phyloP scores from a whole-genome alignment of 305 asterid species.

The Solanum hybrid region DNA sequence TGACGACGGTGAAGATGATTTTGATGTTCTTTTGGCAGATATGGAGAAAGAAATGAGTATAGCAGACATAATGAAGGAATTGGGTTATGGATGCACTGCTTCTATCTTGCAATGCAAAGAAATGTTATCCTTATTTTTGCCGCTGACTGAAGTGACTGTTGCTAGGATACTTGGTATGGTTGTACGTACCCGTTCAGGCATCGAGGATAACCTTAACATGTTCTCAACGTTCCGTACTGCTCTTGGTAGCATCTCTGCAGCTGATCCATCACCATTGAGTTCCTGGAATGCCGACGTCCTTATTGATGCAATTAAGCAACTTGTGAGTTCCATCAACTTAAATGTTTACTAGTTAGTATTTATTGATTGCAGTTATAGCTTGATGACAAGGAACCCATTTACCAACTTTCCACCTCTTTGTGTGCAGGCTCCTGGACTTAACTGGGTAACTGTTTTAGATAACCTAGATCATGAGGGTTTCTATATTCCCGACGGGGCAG shows the following conservation, averaged over 20 bases:
- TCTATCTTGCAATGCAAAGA: constrained; percentile 74
- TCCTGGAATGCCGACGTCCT: constrained; percentile 80
- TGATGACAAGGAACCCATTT: not conserved
- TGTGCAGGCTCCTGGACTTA: constrained; percentile 72
- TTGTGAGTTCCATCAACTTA: constrained; percentile 43
- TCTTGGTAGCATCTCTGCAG: constrained; percentile 41
- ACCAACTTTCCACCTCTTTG: not conserved
- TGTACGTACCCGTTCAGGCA: constrained; percentile 58
- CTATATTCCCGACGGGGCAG: constrained; percentile 59
- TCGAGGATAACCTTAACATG: constrained; percentile 61
- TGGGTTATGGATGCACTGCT: constrained; percentile 90
- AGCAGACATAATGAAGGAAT: constrained; percentile 82
- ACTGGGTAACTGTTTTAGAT: constrained; percentile 71
- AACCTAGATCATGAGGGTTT: constrained; percentile 93
- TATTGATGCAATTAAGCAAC: constrained; percentile 80
- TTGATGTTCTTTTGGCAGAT: constrained; percentile 78
- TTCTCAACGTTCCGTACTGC: constrained; percentile 72
- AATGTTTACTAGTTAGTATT: not conserved
- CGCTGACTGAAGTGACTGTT: constrained; percentile 64
- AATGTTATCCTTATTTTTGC: constrained; percentile 63
- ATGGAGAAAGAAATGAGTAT: constrained; percentile 93
- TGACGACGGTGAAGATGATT: constrained; percentile 65
- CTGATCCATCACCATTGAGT: constrained; percentile 41
- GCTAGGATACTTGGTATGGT: constrained; percentile 79
- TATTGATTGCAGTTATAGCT: not conserved